Evolutionary conservation across 1,139 yeast genomes (phyloP).

Genomic region (Blastobotrys petasosporus): DNA sequence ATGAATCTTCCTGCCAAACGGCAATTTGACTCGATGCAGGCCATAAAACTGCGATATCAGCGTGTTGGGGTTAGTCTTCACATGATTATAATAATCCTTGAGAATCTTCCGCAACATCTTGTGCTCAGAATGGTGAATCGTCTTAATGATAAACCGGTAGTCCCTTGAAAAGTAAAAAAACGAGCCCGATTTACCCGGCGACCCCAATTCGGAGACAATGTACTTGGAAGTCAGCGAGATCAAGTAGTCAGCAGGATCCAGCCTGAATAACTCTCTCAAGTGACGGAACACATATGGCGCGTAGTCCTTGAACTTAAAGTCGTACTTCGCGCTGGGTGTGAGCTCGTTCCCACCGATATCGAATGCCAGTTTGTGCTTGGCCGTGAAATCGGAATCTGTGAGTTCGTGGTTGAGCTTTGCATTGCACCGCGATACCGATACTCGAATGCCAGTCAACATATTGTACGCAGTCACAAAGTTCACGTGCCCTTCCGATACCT

Average conservation of each 20-base stretch:
- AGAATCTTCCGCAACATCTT: conserved; percentile 69
- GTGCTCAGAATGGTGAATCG: conserved; percentile 92
- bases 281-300: conserved; percentile 93
- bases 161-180: conserved; percentile 94
- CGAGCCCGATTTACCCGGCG: conserved; percentile 97
- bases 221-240: conserved; percentile 90
- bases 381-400: conserved; percentile 60
- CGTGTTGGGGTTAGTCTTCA: conserved; percentile 79
- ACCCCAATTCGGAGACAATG: conserved; percentile 83
- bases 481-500: conserved; percentile 86
- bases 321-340: conserved; percentile 90
- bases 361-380: conserved; percentile 74
- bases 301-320: conserved; percentile 94
- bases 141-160: conserved; percentile 88
- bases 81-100: conserved; percentile 74
- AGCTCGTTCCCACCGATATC: conserved; percentile 83
- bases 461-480: conserved; percentile 93
- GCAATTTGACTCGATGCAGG: conserved; percentile 87
- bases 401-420: conserved; percentile 79
- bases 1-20: conserved; percentile 78
- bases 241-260: conserved; percentile 94
- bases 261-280: conserved; percentile 66
- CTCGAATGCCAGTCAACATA: conserved; percentile 95
- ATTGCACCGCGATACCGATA: conserved; percentile 80
- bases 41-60: conserved; percentile 93